phyloP scores from a whole-genome alignment of 257 asterid species.

The Striga asiatica region DNA sequence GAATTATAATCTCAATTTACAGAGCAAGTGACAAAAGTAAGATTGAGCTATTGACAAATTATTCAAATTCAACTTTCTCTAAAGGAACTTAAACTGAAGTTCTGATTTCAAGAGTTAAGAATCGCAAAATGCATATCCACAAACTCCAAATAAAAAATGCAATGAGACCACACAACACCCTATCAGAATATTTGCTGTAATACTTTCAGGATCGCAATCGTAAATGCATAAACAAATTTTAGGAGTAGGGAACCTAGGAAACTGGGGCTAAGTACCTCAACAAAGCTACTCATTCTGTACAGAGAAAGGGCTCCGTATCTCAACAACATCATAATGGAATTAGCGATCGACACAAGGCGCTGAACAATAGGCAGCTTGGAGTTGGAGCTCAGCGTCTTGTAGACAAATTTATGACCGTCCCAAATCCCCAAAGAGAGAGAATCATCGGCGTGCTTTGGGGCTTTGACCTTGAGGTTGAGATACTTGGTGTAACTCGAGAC shows the following conservation, averaged over 20 bases:
- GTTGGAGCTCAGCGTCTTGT: conserved; percentile 43
- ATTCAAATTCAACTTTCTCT: no score
- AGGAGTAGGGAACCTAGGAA: neutral
- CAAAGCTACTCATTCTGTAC: conserved; percentile 52
- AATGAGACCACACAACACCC: no score
- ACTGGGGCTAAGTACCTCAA: conserved; percentile 44
- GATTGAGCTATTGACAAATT: no score
- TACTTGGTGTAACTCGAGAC: conserved; percentile 41
- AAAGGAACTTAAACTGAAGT: no score
- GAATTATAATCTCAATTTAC: neutral
- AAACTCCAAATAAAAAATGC: no score
- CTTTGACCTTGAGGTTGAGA: conserved; percentile 34
- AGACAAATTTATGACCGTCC: conserved; percentile 60
- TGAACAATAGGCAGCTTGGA: conserved; percentile 38
- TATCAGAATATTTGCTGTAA: no score
- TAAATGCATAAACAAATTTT: neutral
- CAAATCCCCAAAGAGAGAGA: conserved; percentile 66
- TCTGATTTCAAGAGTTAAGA: no score
- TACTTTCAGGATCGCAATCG: neutral
- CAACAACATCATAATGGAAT: conserved; percentile 39
- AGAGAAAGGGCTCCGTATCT: conserved; percentile 69
- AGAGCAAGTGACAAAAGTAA: no score
- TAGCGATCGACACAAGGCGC: conserved; percentile 45
- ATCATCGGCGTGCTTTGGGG: conserved; percentile 37
- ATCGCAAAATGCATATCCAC: no score